These are phyloP conservation scores for Penicillium flavigenum DNA, from an alignment of 495 filamentous ascomycete species.

Conservation along the genomic window DNA sequence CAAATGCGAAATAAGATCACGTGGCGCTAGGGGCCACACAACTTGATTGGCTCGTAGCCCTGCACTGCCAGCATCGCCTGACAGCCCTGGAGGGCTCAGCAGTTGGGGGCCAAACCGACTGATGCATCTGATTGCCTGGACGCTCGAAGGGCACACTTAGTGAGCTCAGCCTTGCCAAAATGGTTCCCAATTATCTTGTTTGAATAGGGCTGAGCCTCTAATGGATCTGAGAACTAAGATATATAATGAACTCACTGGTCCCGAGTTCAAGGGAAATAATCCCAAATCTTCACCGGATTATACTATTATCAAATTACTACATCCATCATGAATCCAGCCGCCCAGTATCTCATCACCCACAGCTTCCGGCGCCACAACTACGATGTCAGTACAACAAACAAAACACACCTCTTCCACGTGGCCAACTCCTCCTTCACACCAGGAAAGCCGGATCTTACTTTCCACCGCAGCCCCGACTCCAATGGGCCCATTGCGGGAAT, in stretches of 20 bases:
- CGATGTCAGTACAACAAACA: slow-evolving; percentile 23
- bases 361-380: slow-evolving; percentile 31
- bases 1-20: background rate
- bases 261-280: background rate
- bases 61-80: background rate
- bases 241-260: background rate
- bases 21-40: background rate
- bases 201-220: background rate
- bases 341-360: slow-evolving; percentile 28
- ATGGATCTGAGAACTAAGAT: background rate
- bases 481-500: slow-evolving; percentile 29
- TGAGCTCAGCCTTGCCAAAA: background rate
- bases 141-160: too few species aligned
- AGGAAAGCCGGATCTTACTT: slow-evolving; percentile 36
- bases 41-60: background rate
- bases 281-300: too few species aligned
- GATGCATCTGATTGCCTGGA: background rate
- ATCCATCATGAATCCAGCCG: slow-evolving; percentile 4
- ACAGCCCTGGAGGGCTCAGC: background rate
- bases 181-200: background rate
- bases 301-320: background rate
- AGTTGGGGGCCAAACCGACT: background rate
- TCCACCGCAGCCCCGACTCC: slow-evolving; percentile 31
- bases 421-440: slow-evolving; percentile 30
- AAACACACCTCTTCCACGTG: slow-evolving; percentile 29